These are phyloP conservation scores for Hymenoscyphus scutula DNA, from an alignment of 2,329 filamentous ascomycete species.

Conservation along the genomic window DNA sequence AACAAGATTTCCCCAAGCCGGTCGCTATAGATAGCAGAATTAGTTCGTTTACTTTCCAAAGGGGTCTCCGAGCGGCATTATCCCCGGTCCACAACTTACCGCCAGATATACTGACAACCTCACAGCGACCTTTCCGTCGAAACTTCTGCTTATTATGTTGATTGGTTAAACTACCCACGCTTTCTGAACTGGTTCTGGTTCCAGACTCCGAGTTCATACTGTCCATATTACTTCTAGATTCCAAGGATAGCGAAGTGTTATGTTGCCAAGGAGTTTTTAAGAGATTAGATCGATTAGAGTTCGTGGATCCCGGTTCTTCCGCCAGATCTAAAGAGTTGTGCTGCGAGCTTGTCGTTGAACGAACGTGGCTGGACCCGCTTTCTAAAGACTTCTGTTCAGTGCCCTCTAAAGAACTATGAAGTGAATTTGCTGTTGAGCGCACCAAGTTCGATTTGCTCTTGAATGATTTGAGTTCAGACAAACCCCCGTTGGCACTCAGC, in stretches of 20 bases:
- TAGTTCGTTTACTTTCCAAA: background rate
- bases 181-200: slow-evolving; percentile 27
- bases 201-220: slow-evolving; percentile 19
- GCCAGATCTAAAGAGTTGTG: slow-evolving; percentile 21
- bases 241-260: slow-evolving; percentile 26
- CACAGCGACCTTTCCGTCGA: slow-evolving; percentile 59
- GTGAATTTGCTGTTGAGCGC: slow-evolving; percentile 3
- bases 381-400: slow-evolving; percentile 11
- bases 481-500: slow-evolving; percentile 10
- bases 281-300: slow-evolving; percentile 12
- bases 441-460: slow-evolving; percentile 13
- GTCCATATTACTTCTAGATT: slow-evolving; percentile 25
- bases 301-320: slow-evolving; percentile 24
- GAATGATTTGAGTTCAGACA: slow-evolving; percentile 16
- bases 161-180: slow-evolving; percentile 31
- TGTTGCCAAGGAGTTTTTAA: slow-evolving; percentile 32
- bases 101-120: slow-evolving; percentile 61
- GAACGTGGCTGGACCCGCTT: slow-evolving; percentile 17
- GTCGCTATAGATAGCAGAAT: slow-evolving; percentile 33
- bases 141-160: slow-evolving; percentile 47
- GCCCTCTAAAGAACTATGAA: background rate
- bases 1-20: slow-evolving; percentile 63
- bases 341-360: slow-evolving; percentile 25
- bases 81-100: slow-evolving; percentile 29
- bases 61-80: background rate